Conservation (phyloP, 805 yeast species). For the Cyberlindnera samutprakarnensis region DNA sequence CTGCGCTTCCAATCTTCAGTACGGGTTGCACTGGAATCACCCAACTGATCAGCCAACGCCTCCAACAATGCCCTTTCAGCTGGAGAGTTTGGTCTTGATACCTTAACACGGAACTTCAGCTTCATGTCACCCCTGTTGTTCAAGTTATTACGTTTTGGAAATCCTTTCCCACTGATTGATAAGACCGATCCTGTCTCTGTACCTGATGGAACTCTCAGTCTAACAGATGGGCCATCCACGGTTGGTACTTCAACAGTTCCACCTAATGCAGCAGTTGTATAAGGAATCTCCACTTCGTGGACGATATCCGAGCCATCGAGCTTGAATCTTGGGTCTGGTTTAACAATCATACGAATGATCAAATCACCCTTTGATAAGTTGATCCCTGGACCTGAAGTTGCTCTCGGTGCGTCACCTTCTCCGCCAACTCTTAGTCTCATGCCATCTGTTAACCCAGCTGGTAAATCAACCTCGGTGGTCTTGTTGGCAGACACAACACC, state of each 20-base stretch:
- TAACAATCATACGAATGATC: constrained; percentile 71
- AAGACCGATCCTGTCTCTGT: constrained; percentile 71
- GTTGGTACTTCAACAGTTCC: constrained; percentile 91
- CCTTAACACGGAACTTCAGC: constrained; percentile 63
- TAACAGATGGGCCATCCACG: constrained; percentile 66
- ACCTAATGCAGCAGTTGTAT: constrained; percentile 96
- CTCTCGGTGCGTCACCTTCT: constrained; percentile 84
- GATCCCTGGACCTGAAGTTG: constrained; percentile 65
- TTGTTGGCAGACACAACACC: constrained; percentile 70
- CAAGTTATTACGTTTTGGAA: constrained; percentile 52
- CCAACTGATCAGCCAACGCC: constrained; percentile 86
- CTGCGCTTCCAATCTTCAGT: constrained; percentile 23
- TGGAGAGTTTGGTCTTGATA: constrained; percentile 69
- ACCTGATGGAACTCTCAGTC: constrained; percentile 77
- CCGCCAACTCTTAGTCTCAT: constrained; percentile 76
- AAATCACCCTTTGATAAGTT: constrained; percentile 78
- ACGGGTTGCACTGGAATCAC: constrained; percentile 74
- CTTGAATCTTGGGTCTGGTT: constrained; percentile 62
- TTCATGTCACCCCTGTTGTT: constrained; percentile 73
- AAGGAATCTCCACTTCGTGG: constrained; percentile 61
- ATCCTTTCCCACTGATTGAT: constrained; percentile 80
- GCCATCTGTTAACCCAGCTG: constrained; percentile 85
- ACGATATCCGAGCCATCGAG: constrained; percentile 63
- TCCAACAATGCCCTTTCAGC: constrained; percentile 86
- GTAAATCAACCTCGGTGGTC: constrained; percentile 75